These are phyloP conservation scores for Pharnaceum exiguum DNA, from an alignment of 148 eudicot genomes.

Conservation along the genomic window DNA sequence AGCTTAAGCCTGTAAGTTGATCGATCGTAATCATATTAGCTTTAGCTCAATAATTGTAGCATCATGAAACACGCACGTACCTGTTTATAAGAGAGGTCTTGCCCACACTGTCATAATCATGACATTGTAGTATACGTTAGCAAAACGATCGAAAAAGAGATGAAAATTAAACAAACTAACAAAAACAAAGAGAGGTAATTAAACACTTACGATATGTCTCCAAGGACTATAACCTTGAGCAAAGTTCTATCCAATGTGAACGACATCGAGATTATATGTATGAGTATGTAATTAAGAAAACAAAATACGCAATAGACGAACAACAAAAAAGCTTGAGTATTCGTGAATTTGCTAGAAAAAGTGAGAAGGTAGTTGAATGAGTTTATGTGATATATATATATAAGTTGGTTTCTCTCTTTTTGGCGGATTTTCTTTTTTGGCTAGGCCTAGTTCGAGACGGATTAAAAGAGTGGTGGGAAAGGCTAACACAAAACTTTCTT, in stretches of 20 bases:
- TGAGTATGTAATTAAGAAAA: neutral
- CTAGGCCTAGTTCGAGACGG: no score
- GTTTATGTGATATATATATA: no score
- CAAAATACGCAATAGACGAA: neutral
- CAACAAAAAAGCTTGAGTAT: no score
- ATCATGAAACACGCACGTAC: slow-evolving; percentile 16
- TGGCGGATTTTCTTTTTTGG: no score
- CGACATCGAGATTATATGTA: slow-evolving; percentile 4
- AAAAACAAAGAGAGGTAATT: neutral
- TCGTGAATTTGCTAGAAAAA: no score
- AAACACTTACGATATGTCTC: slow-evolving; percentile 32
- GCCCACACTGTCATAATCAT: slow-evolving; percentile 35
- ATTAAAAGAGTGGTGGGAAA: no score
- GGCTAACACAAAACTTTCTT: neutral
- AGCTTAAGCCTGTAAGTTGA: neutral
- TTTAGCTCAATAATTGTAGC: neutral
- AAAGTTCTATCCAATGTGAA: slow-evolving; percentile 20
- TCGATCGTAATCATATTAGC: neutral
- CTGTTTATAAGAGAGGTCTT: slow-evolving; percentile 54
- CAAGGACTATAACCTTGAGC: slow-evolving; percentile 47
- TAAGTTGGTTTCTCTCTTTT: no score
- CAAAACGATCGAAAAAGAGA: neutral
- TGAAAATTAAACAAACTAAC: neutral
- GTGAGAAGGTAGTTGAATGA: no score
- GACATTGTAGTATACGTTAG: neutral